Evolutionary conservation across 768 basidiomycete genomes (phyloP).

Genomic region (Agrocybe pediades): DNA sequence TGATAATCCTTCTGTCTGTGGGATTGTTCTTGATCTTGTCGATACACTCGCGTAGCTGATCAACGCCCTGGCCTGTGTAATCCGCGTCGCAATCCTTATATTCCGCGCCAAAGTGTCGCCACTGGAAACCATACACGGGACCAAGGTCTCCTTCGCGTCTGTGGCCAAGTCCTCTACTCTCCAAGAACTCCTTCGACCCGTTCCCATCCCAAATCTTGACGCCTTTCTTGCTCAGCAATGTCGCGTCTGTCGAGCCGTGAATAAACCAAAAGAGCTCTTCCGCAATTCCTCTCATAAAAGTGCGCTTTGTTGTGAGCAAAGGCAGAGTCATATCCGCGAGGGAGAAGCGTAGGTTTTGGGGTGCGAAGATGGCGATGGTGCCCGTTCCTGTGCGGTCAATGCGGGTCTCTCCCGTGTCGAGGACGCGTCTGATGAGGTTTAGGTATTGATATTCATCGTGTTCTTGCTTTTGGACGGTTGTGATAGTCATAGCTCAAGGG

Average conservation of each 20-base stretch:
- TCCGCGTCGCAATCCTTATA: slow-evolving; percentile 75
- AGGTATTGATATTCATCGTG: slow-evolving; percentile 95
- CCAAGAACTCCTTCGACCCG: slow-evolving; percentile 84
- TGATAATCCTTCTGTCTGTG: slow-evolving; percentile 89
- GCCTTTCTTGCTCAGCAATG: slow-evolving; percentile 72
- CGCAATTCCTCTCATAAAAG: slow-evolving; percentile 87
- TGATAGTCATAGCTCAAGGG: slow-evolving; percentile 5
- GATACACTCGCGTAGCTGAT: slow-evolving; percentile 89
- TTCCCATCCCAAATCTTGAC: slow-evolving; percentile 99
- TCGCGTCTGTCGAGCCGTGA: slow-evolving; percentile 80
- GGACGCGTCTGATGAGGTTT: slow-evolving; percentile 72
- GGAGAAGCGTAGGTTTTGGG: slow-evolving; percentile 87
- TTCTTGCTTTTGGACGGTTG: slow-evolving; percentile 9
- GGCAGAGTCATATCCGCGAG: slow-evolving; percentile 77
- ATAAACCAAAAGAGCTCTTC: slow-evolving; percentile 98
- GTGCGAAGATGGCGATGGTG: slow-evolving; percentile 90
- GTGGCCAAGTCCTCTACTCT: slow-evolving; percentile 80
- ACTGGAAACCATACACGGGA: slow-evolving; percentile 97
- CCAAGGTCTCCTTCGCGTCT: slow-evolving; percentile 91
- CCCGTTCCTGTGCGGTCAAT: slow-evolving; percentile 96
- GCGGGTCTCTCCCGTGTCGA: slow-evolving; percentile 74
- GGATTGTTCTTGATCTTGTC: slow-evolving; percentile 91
- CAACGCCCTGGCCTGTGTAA: slow-evolving; percentile 85
- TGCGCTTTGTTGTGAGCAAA: slow-evolving; percentile 93
- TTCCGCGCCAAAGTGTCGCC: slow-evolving; percentile 91